phyloP scores from a whole-genome alignment of 2,329 filamentous ascomycete genomes.

The Curvularia eragrostidis region DNA sequence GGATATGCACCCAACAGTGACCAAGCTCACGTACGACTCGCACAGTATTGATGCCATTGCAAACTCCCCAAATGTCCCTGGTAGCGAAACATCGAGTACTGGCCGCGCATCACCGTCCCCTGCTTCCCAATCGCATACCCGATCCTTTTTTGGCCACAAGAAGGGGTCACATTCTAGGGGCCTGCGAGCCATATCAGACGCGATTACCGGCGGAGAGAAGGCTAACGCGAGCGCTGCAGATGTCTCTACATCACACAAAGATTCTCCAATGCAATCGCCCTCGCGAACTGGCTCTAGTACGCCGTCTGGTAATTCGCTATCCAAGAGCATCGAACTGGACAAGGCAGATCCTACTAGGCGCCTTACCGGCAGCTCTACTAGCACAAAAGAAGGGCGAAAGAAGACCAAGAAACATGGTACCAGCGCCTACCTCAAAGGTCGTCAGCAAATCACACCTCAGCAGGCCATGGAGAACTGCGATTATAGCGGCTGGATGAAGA shows the following conservation, averaged over 20 bases:
- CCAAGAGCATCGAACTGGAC: conserved; percentile 79
- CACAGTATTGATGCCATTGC: conserved; percentile 56
- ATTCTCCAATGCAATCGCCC: conserved; percentile 66
- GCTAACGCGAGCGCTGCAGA: conserved; percentile 53
- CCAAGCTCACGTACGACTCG: conserved; percentile 62
- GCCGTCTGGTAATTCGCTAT: conserved; percentile 63
- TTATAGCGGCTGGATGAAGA: conserved; percentile 99
- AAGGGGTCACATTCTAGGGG: conserved; percentile 62
- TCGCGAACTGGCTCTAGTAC: conserved; percentile 78
- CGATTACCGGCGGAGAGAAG: conserved; percentile 63
- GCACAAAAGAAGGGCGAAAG: conserved; percentile 46
- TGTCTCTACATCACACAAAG: conserved; percentile 55
- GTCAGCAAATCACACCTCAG: conserved; percentile 79
- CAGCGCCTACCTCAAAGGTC: conserved; percentile 87
- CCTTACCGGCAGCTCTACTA: conserved; percentile 53
- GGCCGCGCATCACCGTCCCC: conserved; percentile 55
- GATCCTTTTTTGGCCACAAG: conserved; percentile 50
- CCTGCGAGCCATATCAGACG: conserved; percentile 85
- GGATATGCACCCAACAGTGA: conserved; percentile 61
- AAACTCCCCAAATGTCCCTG: conserved; percentile 48
- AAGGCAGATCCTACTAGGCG: conserved; percentile 62
- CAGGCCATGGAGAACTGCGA: conserved; percentile 88
- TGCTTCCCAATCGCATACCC: conserved; percentile 38
- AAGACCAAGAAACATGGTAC: conserved; percentile 89
- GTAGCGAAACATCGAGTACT: conserved; percentile 59